Conservation (phyloP, 2,329 filamentous ascomycete genomes). For the Trichoderma endophyticum region DNA sequence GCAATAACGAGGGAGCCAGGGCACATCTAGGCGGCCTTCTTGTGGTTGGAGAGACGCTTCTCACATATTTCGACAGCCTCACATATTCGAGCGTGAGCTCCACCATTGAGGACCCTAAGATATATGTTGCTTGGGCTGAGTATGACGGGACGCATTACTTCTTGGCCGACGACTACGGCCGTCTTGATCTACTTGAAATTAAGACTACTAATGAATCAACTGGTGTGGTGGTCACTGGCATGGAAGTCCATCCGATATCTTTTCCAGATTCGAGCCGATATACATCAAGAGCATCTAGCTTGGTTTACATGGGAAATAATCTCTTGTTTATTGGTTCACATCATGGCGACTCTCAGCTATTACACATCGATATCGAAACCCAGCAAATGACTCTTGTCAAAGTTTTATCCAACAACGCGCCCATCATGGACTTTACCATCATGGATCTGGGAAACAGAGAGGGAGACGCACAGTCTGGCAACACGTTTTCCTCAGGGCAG, state of each 20-base stretch:
- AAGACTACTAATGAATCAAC: conserved; percentile 62
- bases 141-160: conserved; percentile 80
- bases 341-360: conserved; percentile 85
- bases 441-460: conserved; percentile 93
- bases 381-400: conserved; percentile 64
- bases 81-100: conserved; percentile 64
- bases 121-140: conserved; percentile 89
- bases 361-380: conserved; percentile 50
- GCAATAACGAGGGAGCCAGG: conserved; percentile 50
- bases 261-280: conserved; percentile 28
- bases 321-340: conserved; percentile 87
- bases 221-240: conserved; percentile 64
- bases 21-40: conserved; percentile 68
- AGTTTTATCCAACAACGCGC: conserved; percentile 72
- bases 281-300: conserved; percentile 71
- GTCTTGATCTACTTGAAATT: conserved; percentile 80
- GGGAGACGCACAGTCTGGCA: conserved; percentile 69
- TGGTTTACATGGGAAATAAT: conserved; percentile 74
- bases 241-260: conserved; percentile 57
- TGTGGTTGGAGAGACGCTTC: conserved; percentile 73
- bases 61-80: conserved; percentile 81
- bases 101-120: conserved; percentile 67
- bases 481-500: conserved; percentile 92
- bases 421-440: conserved; percentile 87
- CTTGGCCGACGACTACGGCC: conserved; percentile 89